Evolutionary conservation across 768 basidiomycete species (phyloP).

Genomic region (Boletus fagicola): DNA sequence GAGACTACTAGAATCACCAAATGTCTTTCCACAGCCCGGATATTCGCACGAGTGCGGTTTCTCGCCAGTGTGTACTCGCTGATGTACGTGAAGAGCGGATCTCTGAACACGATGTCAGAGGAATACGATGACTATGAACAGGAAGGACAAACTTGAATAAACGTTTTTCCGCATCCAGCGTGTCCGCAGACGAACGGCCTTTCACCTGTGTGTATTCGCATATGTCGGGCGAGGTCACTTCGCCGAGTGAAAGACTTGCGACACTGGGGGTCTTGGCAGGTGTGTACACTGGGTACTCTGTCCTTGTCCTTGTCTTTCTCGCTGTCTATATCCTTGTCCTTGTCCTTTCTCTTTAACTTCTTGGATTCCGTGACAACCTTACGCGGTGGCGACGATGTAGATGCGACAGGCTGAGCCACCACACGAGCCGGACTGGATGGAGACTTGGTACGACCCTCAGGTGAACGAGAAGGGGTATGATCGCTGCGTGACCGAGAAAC

Average conservation of each 20-base stretch:
- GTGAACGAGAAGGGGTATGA: constrained; percentile 22
- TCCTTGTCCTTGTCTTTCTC: constrained; percentile 42
- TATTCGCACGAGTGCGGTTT: constrained; percentile 91
- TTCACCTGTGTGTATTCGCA: constrained; percentile 89
- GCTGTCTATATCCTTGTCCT: constrained; percentile 29
- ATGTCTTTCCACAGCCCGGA: constrained; percentile 82
- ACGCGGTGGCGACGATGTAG: constrained; percentile 45
- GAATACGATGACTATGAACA: constrained; percentile 1
- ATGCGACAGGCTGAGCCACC: constrained; percentile 44
- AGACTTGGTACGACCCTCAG: constrained; percentile 29
- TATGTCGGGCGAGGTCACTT: constrained; percentile 82
- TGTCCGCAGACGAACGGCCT: constrained; percentile 77
- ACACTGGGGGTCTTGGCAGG: constrained; percentile 71
- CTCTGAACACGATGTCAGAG: constrained; percentile 47
- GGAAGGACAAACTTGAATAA: constrained; percentile 69
- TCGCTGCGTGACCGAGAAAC: constrained; percentile 30
- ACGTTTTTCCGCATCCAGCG: constrained; percentile 79
- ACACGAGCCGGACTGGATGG: constrained; percentile 37
- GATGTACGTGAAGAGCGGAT: constrained; percentile 86
- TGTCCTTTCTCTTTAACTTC: constrained; percentile 29
- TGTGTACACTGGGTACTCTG: constrained; percentile 49
- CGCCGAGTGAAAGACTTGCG: constrained; percentile 78
- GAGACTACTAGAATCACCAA: constrained; percentile 88
- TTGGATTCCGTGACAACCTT: constrained; percentile 24
- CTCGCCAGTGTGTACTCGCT: constrained; percentile 89